Evolutionary conservation across 2,329 filamentous ascomycete genomes (phyloP), one percentile per base, ranked within the genome.

Genomic region (Trichoderma cornu-damae): DNA sequence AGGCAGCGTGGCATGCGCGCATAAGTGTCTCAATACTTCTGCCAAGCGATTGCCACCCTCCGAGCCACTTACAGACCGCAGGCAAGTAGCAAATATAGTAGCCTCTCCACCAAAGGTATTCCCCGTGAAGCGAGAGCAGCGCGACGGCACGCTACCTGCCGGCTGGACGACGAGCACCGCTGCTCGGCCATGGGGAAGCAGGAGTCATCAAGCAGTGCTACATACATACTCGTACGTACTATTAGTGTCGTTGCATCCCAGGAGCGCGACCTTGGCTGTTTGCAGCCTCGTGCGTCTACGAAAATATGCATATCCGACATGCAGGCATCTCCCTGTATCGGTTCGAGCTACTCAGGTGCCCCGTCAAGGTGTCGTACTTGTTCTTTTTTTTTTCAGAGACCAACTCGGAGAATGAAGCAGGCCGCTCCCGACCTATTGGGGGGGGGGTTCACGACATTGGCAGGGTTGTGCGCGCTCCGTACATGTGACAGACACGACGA

Each of bases 1-100:
- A 42, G 56, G 59, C 56, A 46, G 49, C 49, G 49, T 58, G 38
- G 46, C 59, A 50, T 59, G 59, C 49, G 44, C 47, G 20, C 34
- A 30, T 34, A n/a, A 40, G 22, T 26, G 30, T 50, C 46, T 57
- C 37, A 22, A 35, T 42, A n/a, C 35, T 56, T 49, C 53, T 30
- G 35, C 34, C 5, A 38, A 37, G 53, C 34, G 43, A 49, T 14
- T 48, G 34, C 18, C 18, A 43, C 49, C 49, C 28, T 22, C 18
- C 2, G 22, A 40, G 24, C 46, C 30, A 34, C 20, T 35, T 26
- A 34, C 22, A 44, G 18, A 30, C 6, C 5, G 12, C 20, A 49
- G 24, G 22, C n/a, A 35, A 50, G 46, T 20, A 52, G 28, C 34
- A 24, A 28, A 48, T 20, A 14, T 34, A 30, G 16, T n/a, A n/a